These are phyloP conservation scores for Kurtzmaniella cleridarum DNA, from an alignment of 805 yeast species.

Conservation along the genomic window DNA sequence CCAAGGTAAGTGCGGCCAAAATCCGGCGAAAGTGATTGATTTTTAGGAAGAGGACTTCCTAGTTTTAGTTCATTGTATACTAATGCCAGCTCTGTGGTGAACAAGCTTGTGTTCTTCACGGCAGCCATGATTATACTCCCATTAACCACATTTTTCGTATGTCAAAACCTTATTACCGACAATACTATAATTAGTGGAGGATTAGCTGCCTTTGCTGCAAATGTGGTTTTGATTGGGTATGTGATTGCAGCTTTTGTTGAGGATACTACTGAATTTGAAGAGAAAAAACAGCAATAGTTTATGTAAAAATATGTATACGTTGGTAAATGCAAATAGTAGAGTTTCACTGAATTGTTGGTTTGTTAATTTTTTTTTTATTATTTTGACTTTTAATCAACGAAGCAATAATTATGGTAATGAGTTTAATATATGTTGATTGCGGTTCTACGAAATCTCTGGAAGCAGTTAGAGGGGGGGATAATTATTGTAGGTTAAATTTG, in stretches of 20 bases:
- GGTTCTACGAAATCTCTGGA: too few relatives aligned
- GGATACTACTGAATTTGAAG: constrained; percentile 35
- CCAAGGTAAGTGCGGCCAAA: constrained; percentile 38
- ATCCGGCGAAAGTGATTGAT: too few relatives aligned
- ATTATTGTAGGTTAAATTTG: too few relatives aligned
- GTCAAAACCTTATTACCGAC: constrained; percentile 40
- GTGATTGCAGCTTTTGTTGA: constrained; percentile 72
- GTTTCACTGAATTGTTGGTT: not conserved
- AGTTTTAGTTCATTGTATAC: not conserved
- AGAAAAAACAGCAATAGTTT: constrained; percentile 33
- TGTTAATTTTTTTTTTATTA: not conserved
- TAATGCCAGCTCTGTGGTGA: constrained; percentile 49
- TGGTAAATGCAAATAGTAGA: not conserved
- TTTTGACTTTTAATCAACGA: too few relatives aligned
- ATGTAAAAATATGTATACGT: constrained; percentile 10
- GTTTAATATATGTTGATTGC: too few relatives aligned
- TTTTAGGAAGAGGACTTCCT: not conserved
- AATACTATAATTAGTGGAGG: constrained; percentile 73
- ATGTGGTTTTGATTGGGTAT: constrained; percentile 67
- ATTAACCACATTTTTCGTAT: constrained; percentile 52
- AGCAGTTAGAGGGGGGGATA: too few relatives aligned
- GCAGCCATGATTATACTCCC: constrained; percentile 73
- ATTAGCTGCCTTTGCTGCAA: constrained; percentile 71
- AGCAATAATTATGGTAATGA: too few relatives aligned
- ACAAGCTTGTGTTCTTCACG: constrained; percentile 68